Percentiles rank a stretch among this genome's conserved stretches.
phyloP scores from a whole-genome alignment of 73 alveolate genomes.

The Tetrahymena thermophila region DNA sequence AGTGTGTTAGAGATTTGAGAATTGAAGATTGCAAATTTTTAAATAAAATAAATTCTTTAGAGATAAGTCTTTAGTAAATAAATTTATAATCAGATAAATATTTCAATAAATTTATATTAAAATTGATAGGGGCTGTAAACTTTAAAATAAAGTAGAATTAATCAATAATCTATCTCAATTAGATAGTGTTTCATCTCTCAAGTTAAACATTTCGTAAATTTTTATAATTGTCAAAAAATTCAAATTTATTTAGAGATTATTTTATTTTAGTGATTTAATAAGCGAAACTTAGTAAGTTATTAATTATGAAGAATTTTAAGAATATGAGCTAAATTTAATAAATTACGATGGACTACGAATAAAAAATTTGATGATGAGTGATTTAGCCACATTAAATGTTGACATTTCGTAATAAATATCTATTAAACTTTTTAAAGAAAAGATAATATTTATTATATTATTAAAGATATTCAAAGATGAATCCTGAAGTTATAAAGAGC shows the following conservation, averaged over 20 bases:
- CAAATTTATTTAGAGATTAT: too few species aligned
- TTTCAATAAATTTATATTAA: neutral
- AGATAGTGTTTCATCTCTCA: neutral
- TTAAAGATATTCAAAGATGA: neutral
- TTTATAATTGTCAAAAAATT: too few species aligned
- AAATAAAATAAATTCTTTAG: neutral
- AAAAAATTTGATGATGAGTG: neutral
- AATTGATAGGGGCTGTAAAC: neutral
- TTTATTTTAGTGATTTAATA: neutral
- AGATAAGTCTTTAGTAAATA: neutral
- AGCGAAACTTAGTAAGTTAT: neutral
- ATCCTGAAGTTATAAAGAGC: neutral
- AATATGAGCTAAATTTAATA: neutral
- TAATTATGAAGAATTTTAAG: neutral
- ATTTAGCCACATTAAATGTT: neutral
- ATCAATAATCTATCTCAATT: neutral
- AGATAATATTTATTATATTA: neutral
- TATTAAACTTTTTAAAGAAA: neutral
- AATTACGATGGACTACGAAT: neutral
- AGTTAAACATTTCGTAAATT: neutral
- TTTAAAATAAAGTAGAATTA: neutral
- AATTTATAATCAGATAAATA: neutral
- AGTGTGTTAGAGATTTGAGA: neutral
- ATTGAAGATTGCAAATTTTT: neutral
- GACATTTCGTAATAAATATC: neutral